These are phyloP conservation scores for Sambucus nigra DNA, from an alignment of 129 eudicot species.

Conservation along the genomic window DNA sequence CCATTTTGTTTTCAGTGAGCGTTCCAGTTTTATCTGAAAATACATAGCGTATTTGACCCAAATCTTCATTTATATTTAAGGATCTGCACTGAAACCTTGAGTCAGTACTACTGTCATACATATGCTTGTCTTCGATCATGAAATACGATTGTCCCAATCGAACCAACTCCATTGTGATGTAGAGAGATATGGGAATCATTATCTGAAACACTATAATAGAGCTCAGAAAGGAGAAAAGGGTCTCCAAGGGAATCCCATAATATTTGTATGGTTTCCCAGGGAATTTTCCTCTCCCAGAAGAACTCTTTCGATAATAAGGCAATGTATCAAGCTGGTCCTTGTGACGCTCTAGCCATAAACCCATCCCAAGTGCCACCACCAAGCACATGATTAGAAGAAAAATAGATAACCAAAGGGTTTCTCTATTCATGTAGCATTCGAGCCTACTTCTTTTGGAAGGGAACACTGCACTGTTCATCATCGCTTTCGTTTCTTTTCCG, in stretches of 20 bases:
- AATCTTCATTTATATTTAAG: constrained; percentile 92
- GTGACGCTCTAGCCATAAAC: constrained; percentile 62
- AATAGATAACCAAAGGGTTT: constrained; percentile 74
- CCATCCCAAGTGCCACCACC: constrained; percentile 70
- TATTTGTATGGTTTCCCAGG: constrained; percentile 56
- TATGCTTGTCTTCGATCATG: constrained; percentile 83
- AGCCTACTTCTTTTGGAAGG: constrained; percentile 84
- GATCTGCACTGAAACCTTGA: constrained; percentile 93
- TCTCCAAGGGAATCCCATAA: constrained; percentile 87
- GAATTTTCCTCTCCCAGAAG: constrained; percentile 28
- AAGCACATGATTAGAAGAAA: constrained; percentile 65
- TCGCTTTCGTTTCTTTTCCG: constrained; percentile 92
- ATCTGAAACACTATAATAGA: constrained; percentile 90
- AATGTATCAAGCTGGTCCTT: constrained; percentile 50
- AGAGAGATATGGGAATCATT: constrained; percentile 88
- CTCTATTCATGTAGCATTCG: constrained; percentile 77
- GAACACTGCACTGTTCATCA: constrained; percentile 76
- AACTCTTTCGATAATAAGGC: constrained; percentile 72
- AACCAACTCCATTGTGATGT: constrained; percentile 94
- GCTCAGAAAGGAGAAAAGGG: constrained; percentile 79
- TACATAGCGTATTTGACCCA: constrained; percentile 90
- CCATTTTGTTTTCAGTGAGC: constrained; percentile 95
- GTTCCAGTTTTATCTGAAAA: constrained; percentile 96
- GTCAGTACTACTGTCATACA: constrained; percentile 51
- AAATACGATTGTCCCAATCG: constrained; percentile 90